Conservation (phyloP, 2,329 filamentous ascomycete genomes). For the Cadophora sp. region DNA sequence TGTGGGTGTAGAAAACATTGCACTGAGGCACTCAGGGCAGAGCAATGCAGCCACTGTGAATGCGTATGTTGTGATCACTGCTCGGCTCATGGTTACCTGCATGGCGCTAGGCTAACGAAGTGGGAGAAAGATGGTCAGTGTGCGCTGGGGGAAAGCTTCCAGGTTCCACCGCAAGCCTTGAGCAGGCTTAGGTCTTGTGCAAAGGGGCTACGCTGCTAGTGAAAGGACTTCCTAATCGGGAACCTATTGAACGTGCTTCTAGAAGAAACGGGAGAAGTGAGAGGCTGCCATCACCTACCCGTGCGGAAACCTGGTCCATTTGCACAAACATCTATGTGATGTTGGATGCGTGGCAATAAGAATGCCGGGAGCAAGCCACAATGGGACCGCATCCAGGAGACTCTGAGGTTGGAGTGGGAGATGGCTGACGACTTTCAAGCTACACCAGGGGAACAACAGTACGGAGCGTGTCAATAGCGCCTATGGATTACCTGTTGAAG, state of each 20-base stretch:
- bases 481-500: neutral
- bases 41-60: neutral
- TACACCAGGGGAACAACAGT: constrained; percentile 12
- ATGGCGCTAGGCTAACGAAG: constrained; percentile 29
- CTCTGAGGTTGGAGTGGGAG: constrained; percentile 25
- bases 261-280: constrained; percentile 38
- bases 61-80: constrained; percentile 17
- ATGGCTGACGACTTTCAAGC: constrained; percentile 27
- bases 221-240: constrained; percentile 28
- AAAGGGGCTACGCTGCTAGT: constrained; percentile 18
- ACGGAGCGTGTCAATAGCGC: neutral
- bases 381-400: constrained; percentile 13
- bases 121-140: constrained; percentile 23
- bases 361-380: neutral
- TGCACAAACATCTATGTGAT: constrained; percentile 15
- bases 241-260: constrained; percentile 31
- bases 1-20: constrained; percentile 8
- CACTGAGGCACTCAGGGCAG: constrained; percentile 9
- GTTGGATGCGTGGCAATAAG: constrained; percentile 12
- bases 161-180: constrained; percentile 40
- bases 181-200: constrained; percentile 33
- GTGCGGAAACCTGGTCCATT: constrained; percentile 22
- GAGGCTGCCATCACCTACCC: constrained; percentile 24
- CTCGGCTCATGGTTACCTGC: constrained; percentile 25
- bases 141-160: constrained; percentile 23